Evolutionary conservation across 2,329 filamentous ascomycete genomes (phyloP), one percentile per base, ranked within the genome.

Genomic region (Fusarium euwallaceae): DNA sequence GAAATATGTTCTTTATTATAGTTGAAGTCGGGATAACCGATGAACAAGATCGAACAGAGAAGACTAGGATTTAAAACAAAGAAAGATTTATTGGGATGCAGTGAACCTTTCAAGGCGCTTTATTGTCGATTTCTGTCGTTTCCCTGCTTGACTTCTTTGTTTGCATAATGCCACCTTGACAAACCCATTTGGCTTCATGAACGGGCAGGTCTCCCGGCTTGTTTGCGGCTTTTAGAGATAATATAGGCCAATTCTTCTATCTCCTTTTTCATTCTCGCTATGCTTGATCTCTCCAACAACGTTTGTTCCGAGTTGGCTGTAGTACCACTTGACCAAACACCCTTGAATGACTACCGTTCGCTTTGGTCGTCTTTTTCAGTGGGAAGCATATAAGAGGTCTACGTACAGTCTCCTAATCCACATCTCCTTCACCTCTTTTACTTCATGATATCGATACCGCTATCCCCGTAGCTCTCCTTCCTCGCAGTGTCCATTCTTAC

Each of bases 401-500:
- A 36, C 34, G 6, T 36, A 36, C 34, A 14, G 34, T 14, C 34
- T 36, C 34, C 34, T 14, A 36, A 14, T 36, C 34, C 32, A 34
- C 32, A 34, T 34, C 32, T 34, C 32, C 32, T 12, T 34, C 32
- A 27, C 12, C 11, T 22, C 22, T 7, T 16, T 14, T 5, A 8
- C 45, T 27, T 51, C 45, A 17, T 11, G 32, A 7, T 11, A 17
- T 10, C 2, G 2, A 34, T 16, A 4, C 51, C 14, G 4, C n/a
- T 41, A 24, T 16, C 11, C 34, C 22, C 14, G 17, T 3, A 39
- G 20, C 20, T 20, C 41, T 20, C 59, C 27, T 39, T 22, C 17
- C 8, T 24, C 61, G 39, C 82, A 85, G 61, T 78, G 76, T 0
- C 81, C 82, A 34, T 65, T 66, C 66, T 78, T 84, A 60, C 83